Evolutionary conservation across 495 filamentous ascomycete species (phyloP).

Genomic region (Hypoxylon fuscum): DNA sequence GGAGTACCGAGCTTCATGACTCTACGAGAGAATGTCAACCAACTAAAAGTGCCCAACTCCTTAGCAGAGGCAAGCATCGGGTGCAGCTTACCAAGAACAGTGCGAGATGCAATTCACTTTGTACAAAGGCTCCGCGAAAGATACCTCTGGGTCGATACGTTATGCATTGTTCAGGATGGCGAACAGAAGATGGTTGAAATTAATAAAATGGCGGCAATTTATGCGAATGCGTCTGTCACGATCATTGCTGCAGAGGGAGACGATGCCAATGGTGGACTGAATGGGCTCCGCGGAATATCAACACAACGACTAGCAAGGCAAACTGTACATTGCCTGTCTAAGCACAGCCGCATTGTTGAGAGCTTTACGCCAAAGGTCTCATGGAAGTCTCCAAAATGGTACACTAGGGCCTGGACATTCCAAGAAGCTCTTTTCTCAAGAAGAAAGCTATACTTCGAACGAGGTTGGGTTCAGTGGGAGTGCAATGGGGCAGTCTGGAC

Average conservation of each 20-base stretch:
- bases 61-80: not conserved
- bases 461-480: not conserved
- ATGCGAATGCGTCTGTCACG: slow-evolving; percentile 38
- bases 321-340: not conserved
- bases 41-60: not conserved
- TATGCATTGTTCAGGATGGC: slow-evolving; percentile 36
- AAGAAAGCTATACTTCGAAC: not conserved
- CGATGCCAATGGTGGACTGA: slow-evolving; percentile 35
- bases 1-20: not conserved
- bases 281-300: slow-evolving; percentile 27
- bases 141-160: slow-evolving; percentile 25
- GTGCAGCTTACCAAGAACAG: slow-evolving; percentile 12
- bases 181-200: slow-evolving; percentile 16
- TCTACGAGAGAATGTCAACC: not conserved
- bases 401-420: slow-evolving; percentile 39
- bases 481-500: not conserved
- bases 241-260: slow-evolving; percentile 37
- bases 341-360: not conserved
- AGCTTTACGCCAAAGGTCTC: not conserved
- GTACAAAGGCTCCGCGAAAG: slow-evolving; percentile 20
- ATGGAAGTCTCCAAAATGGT: slow-evolving; percentile 21
- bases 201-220: slow-evolving; percentile 41
- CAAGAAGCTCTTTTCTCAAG: slow-evolving; percentile 34
- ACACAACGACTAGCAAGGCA: not conserved
- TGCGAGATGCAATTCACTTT: slow-evolving; percentile 26